Evolutionary conservation across 176 grass and related monocot species (phyloP).

Genomic region (Panicum miliaceum): DNA sequence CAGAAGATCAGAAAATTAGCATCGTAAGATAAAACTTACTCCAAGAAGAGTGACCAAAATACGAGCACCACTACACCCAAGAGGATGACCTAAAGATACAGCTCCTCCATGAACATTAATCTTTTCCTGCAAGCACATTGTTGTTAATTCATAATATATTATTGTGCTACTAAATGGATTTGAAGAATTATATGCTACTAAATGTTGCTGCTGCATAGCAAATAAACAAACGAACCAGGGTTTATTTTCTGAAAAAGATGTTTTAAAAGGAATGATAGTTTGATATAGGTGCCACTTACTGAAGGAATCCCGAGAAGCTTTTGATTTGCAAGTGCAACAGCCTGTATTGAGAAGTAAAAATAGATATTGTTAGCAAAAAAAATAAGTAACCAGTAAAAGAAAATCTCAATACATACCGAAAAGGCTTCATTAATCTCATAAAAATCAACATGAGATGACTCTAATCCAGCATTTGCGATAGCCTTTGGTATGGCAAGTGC

Average conservation of each 20-base stretch:
- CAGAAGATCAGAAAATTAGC: neutral
- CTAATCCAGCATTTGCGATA: constrained; percentile 66
- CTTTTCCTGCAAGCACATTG: constrained; percentile 64
- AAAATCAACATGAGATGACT: constrained; percentile 84
- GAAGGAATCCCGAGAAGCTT: constrained; percentile 90
- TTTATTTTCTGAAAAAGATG: neutral
- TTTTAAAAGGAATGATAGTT: neutral
- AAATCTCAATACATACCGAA: constrained; percentile 48
- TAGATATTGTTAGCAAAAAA: constrained; percentile 6
- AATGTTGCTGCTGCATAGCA: neutral
- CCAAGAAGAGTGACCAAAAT: constrained; percentile 88
- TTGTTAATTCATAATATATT: neutral
- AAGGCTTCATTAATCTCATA: constrained; percentile 99
- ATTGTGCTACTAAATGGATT: neutral
- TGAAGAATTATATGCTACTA: neutral
- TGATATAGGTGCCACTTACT: constrained; percentile 51
- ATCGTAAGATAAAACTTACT: constrained; percentile 53
- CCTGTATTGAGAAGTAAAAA: constrained; percentile 53
- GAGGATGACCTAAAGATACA: constrained; percentile 90
- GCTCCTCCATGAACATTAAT: constrained; percentile 94
- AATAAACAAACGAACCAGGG: neutral
- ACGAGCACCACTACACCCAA: constrained; percentile 90
- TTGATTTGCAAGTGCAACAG: constrained; percentile 96
- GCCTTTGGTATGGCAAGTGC: constrained; percentile 95
- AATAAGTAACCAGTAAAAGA: neutral